Conservation (phyloP, 768 basidiomycete species). For the Boletellus sp. region DNA sequence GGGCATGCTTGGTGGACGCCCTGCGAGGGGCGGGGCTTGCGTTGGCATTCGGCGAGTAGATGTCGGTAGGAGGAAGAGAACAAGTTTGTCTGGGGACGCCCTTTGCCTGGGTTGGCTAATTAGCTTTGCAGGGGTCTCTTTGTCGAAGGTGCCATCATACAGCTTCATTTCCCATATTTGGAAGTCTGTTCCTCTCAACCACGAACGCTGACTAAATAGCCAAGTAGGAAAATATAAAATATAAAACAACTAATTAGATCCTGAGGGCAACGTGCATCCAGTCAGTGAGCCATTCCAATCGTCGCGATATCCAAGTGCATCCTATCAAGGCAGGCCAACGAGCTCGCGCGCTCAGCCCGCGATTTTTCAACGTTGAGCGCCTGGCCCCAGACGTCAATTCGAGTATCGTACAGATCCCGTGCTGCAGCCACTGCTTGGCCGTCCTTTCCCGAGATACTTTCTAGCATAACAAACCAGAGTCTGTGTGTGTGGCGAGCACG, state of each 20-base stretch:
- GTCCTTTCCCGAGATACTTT: too few relatives aligned
- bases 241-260: too few relatives aligned
- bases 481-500: too few relatives aligned
- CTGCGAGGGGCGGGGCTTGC: constrained; percentile 16
- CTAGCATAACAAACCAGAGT: too few relatives aligned
- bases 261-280: too few relatives aligned
- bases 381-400: too few relatives aligned
- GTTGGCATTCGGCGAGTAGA: constrained; percentile 16
- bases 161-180: constrained; percentile 20
- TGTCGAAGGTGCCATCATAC: constrained; percentile 17
- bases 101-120: constrained; percentile 20
- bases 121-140: constrained; percentile 24
- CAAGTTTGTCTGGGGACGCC: not conserved
- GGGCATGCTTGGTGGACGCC: constrained; percentile 23
- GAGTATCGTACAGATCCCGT: too few relatives aligned
- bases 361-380: not conserved
- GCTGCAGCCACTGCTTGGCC: too few relatives aligned
- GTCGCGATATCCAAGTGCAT: too few relatives aligned
- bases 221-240: not conserved
- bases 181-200: constrained; percentile 24
- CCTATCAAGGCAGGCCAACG: too few relatives aligned
- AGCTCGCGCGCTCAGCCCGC: not conserved
- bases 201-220: constrained; percentile 18
- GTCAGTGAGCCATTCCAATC: too few relatives aligned
- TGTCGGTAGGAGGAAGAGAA: constrained; percentile 14